Percentiles rank a stretch among this genome's conserved stretches.
Evolutionary conservation across 495 filamentous ascomycete species (phyloP).

Genomic region (Podospora tetraspora): DNA sequence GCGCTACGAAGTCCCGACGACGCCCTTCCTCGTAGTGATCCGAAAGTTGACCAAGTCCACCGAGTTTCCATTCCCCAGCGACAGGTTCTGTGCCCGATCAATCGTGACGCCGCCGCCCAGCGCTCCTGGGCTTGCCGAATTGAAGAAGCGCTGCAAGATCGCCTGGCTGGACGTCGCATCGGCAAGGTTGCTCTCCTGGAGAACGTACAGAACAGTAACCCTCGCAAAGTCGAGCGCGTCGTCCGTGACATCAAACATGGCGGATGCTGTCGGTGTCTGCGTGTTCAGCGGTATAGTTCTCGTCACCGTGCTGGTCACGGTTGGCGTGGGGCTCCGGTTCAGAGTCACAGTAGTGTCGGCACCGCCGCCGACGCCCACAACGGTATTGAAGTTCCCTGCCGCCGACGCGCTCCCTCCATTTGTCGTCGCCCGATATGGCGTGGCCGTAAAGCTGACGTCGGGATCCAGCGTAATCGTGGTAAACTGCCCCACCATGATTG

Average conservation of each 20-base stretch:
- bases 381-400: slow-evolving; percentile 26
- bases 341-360: slow-evolving; percentile 23
- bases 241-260: slow-evolving; percentile 38
- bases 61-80: slow-evolving; percentile 37
- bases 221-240: slow-evolving; percentile 63
- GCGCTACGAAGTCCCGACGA: slow-evolving; percentile 11
- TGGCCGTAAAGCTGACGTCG: background rate
- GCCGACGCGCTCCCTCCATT: background rate
- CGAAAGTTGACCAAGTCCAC: slow-evolving; percentile 44
- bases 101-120: slow-evolving; percentile 19
- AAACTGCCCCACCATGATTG: slow-evolving; percentile 27
- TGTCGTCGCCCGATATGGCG: slow-evolving; percentile 2
- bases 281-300: slow-evolving; percentile 27
- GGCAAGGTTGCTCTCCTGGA: slow-evolving; percentile 50
- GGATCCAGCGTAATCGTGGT: slow-evolving; percentile 30
- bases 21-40: slow-evolving; percentile 12
- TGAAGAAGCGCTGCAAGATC: slow-evolving; percentile 51
- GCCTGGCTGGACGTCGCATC: slow-evolving; percentile 54
- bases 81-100: slow-evolving; percentile 37
- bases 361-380: slow-evolving; percentile 27
- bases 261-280: slow-evolving; percentile 22
- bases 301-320: slow-evolving; percentile 23
- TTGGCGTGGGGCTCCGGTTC: slow-evolving; percentile 13
- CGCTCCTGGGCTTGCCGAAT: slow-evolving; percentile 23
- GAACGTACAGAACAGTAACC: slow-evolving; percentile 55